Conservation (phyloP, 352 stramenopile species). For the Aphanomyces euteiches region DNA sequence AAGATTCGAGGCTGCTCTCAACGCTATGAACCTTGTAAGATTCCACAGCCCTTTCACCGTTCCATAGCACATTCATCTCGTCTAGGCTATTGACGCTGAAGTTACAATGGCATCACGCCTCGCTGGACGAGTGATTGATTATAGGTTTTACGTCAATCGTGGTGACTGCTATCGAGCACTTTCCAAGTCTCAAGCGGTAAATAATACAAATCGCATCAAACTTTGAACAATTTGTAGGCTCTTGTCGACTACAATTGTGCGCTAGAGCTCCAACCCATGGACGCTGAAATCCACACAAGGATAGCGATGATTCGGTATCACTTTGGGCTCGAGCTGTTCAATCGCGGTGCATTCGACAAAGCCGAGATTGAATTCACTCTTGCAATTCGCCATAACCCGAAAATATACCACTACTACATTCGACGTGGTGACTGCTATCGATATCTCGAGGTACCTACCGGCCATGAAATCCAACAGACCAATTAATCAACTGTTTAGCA, state of each 20-base stretch:
- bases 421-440: constrained; percentile 68
- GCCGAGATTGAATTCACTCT: constrained; percentile 67
- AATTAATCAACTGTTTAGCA: constrained; percentile 4
- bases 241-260: constrained; percentile 76
- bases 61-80: neutral
- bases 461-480: neutral
- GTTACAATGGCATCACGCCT: constrained; percentile 47
- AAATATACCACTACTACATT: constrained; percentile 57
- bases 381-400: constrained; percentile 53
- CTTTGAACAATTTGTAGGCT: constrained; percentile 38
- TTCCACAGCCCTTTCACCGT: neutral
- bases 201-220: constrained; percentile 14
- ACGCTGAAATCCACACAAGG: constrained; percentile 49
- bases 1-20: constrained; percentile 62
- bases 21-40: constrained; percentile 65
- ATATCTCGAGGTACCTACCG: constrained; percentile 48
- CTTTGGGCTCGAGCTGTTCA: constrained; percentile 78
- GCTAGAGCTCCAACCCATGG: constrained; percentile 53
- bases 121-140: constrained; percentile 43
- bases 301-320: constrained; percentile 77
- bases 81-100: constrained; percentile 49
- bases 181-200: constrained; percentile 63
- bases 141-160: constrained; percentile 60
- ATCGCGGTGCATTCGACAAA: constrained; percentile 62
- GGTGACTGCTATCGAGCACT: constrained; percentile 72